Percentiles rank a stretch among this genome's conserved stretches.
Conservation (phyloP, 164 flowering plant genomes). For the Malania oleifera region DNA sequence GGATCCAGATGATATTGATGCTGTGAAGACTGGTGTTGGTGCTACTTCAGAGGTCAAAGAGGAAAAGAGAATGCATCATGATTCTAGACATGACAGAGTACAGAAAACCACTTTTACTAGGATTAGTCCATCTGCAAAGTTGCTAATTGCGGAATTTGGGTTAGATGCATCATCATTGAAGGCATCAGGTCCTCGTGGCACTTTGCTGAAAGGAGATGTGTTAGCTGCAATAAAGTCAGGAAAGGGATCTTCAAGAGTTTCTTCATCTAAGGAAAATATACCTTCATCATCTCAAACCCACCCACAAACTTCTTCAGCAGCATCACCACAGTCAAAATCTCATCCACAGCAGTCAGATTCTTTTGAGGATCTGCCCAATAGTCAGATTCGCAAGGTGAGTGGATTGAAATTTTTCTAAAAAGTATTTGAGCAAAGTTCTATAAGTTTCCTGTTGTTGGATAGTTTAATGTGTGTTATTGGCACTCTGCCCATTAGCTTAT, state of each 20-base stretch:
- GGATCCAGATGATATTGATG: conserved; percentile 61
- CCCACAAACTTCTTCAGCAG: conserved; percentile 22
- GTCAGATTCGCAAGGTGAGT: conserved; percentile 91
- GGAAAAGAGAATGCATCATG: conserved; percentile 36
- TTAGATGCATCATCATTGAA: conserved; percentile 59
- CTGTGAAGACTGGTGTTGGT: conserved; percentile 37
- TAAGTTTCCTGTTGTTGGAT: neutral
- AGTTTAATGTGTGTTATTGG: no score
- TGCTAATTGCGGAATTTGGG: conserved; percentile 70
- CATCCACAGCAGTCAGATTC: conserved; percentile 34
- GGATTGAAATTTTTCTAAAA: neutral
- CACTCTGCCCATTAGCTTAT: no score
- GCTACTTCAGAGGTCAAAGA: conserved; percentile 31
- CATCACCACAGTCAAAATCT: conserved; percentile 31
- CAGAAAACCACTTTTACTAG: conserved; percentile 40
- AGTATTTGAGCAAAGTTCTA: neutral
- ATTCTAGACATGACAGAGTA: conserved; percentile 19
- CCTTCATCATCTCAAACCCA: conserved; percentile 26
- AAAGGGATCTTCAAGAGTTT: conserved; percentile 34
- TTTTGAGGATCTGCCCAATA: conserved; percentile 82
- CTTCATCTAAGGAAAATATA: conserved; percentile 35
- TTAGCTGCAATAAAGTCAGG: conserved; percentile 84
- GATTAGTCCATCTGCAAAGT: conserved; percentile 90
- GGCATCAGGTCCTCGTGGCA: conserved; percentile 90
- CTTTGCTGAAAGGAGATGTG: conserved; percentile 89